phyloP scores from a whole-genome alignment of 768 basidiomycete genomes.

The Pleurotus sapidus region DNA sequence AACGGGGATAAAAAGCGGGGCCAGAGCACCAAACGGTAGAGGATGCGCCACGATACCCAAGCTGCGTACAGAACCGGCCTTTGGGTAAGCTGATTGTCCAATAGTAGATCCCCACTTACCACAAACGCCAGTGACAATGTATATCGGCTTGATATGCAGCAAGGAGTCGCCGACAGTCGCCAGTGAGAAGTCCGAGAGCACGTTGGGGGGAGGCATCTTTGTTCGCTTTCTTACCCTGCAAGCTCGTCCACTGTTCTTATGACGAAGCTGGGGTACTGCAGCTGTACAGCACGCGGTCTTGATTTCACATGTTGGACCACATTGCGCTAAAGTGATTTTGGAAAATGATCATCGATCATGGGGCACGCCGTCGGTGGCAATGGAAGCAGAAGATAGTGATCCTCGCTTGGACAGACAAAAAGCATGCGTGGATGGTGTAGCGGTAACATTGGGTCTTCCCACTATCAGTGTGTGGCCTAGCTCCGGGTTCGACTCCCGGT shows the following conservation, averaged over 20 bases:
- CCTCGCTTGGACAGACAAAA: not conserved
- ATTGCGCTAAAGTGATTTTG: too few relatives aligned
- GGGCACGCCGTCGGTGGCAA: too few relatives aligned
- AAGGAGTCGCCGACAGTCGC: not conserved
- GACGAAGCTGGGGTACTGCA: not conserved
- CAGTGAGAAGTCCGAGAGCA: not conserved
- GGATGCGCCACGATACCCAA: not conserved
- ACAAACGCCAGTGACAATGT: not conserved
- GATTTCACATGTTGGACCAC: not conserved
- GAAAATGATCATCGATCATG: too few relatives aligned
- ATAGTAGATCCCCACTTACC: not conserved
- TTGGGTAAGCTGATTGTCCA: not conserved
- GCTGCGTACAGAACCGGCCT: not conserved
- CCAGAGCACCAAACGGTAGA: conserved; percentile 28
- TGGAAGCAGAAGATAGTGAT: too few relatives aligned
- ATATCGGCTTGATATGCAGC: not conserved
- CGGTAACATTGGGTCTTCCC: conserved; percentile 90
- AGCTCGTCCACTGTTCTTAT: not conserved
- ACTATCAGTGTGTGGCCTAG: conserved; percentile 39
- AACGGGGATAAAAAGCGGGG: conserved; percentile 35
- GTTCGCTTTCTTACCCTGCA: too few relatives aligned
- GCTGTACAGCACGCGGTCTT: not conserved
- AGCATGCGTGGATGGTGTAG: conserved; percentile 63
- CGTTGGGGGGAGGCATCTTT: not conserved
- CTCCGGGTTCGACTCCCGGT: conserved; percentile 57